Conservation (phyloP, 495 filamentous ascomycete species). For the Xylaria sp. region DNA sequence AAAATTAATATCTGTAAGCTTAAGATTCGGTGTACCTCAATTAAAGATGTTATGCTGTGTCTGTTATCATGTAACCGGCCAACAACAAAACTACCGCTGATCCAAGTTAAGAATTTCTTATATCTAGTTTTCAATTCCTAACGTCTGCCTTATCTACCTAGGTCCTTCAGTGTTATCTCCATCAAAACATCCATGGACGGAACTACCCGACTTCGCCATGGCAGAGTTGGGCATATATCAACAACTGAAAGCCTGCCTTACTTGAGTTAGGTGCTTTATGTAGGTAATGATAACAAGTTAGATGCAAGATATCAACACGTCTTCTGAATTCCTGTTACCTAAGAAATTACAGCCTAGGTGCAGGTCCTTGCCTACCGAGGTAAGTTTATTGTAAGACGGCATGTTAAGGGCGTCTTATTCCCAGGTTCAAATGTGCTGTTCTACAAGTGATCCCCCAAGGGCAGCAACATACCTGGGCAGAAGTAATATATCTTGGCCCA, state of each 20-base stretch:
- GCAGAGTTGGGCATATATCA: background rate
- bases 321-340: background rate
- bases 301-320: background rate
- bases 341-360: background rate
- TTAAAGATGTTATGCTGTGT: background rate
- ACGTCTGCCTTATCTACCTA: background rate
- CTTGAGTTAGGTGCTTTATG: background rate
- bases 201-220: background rate
- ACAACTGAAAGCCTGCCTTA: background rate
- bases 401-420: background rate
- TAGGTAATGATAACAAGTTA: background rate
- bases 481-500: background rate
- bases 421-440: background rate
- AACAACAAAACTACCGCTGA: too few relatives aligned
- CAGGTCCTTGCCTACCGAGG: background rate
- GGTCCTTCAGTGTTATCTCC: background rate
- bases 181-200: background rate
- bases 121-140: background rate
- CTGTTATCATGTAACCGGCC: background rate
- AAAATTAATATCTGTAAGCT: background rate
- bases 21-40: background rate
- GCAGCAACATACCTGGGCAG: background rate
- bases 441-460: background rate
- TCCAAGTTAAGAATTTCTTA: background rate
- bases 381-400: background rate